These are phyloP conservation scores for Porpolomopsis calyptriformis DNA, from an alignment of 768 basidiomycete genomes.

Conservation along the genomic window DNA sequence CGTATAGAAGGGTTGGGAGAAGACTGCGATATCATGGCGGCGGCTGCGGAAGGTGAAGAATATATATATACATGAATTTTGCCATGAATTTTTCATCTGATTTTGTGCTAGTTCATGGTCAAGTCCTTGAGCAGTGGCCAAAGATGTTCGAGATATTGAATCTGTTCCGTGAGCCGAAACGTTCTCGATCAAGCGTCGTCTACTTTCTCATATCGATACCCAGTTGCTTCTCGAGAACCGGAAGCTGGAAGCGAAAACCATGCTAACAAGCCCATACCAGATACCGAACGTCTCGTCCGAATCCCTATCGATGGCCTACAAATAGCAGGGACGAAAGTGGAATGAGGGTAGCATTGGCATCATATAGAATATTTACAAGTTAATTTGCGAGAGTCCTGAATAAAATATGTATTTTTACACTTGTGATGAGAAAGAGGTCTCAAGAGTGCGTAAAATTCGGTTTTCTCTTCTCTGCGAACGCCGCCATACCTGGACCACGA, in stretches of 20 bases:
- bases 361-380: background rate
- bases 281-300: slow-evolving; percentile 61
- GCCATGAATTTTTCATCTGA: slow-evolving; percentile 1
- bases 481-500: slow-evolving; percentile 68
- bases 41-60: slow-evolving; percentile 54
- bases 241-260: slow-evolving; percentile 18
- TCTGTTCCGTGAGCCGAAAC: slow-evolving; percentile 46
- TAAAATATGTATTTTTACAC: too few relatives aligned
- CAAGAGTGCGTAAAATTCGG: slow-evolving; percentile 49
- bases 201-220: background rate
- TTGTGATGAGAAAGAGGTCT: too few relatives aligned
- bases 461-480: slow-evolving; percentile 91
- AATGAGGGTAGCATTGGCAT: background rate
- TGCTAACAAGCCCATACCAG: slow-evolving; percentile 10
- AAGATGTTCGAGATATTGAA: slow-evolving; percentile 71
- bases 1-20: slow-evolving; percentile 59
- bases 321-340: background rate
- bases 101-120: slow-evolving; percentile 49
- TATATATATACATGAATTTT: too few relatives aligned
- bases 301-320: slow-evolving; percentile 56
- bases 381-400: too few relatives aligned
- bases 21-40: slow-evolving; percentile 69
- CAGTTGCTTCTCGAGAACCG: slow-evolving; percentile 42
- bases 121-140: slow-evolving; percentile 73
- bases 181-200: background rate